Conservation (phyloP, 306 rosid species). For the Ochetophila trinervis region DNA sequence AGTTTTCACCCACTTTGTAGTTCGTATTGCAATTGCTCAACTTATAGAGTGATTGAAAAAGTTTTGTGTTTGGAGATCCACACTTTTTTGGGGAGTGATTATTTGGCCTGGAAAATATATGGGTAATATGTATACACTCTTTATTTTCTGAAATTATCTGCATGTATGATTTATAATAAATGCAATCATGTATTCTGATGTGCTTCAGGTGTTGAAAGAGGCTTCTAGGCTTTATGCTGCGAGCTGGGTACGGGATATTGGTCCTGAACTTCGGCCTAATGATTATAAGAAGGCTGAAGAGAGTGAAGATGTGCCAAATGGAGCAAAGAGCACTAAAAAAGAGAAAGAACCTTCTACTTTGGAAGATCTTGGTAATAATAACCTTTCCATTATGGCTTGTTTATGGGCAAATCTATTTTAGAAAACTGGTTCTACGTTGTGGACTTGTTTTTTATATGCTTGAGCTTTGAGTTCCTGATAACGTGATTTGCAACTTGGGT, state of each 20-base stretch:
- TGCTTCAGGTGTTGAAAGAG: conserved; percentile 65
- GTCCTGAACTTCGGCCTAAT: conserved; percentile 89
- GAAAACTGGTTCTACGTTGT: too few species aligned
- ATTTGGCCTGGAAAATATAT: not conserved
- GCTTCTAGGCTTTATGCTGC: conserved; percentile 83
- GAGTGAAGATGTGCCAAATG: conserved; percentile 36
- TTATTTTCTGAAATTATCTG: not conserved
- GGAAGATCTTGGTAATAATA: conserved; percentile 85
- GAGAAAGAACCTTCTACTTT: conserved; percentile 68
- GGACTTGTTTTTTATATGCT: too few species aligned
- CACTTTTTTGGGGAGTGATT: not conserved
- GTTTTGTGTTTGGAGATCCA: not conserved
- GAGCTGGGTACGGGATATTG: conserved; percentile 90
- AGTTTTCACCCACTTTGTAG: too few species aligned
- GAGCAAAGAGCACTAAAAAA: conserved; percentile 34
- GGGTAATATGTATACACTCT: not conserved
- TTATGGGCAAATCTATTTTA: not conserved
- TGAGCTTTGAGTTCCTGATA: not conserved
- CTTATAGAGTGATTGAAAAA: not conserved
- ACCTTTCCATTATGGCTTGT: conserved; percentile 2
- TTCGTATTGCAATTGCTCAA: not conserved
- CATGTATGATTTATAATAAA: not conserved
- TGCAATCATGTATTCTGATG: not conserved
- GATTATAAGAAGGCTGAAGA: conserved; percentile 63
- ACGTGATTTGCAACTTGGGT: too few species aligned